phyloP scores from a whole-genome alignment of 371 early-diverging fungal genomes.

The Capniomyces stellatus region DNA sequence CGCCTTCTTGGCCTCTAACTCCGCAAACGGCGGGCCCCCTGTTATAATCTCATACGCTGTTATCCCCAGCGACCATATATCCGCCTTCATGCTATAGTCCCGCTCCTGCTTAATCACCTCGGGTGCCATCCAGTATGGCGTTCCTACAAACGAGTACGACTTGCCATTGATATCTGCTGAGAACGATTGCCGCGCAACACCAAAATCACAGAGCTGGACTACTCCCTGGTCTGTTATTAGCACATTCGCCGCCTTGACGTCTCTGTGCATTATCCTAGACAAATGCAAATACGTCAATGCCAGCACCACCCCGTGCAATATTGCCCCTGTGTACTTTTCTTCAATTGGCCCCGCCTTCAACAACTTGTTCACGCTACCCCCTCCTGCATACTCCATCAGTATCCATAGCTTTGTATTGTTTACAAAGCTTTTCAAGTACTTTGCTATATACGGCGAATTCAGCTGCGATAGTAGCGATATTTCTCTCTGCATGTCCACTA shows the following conservation, averaged over 20 bases:
- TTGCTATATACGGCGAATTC: constrained; percentile 76
- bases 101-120: constrained; percentile 73
- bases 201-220: constrained; percentile 91
- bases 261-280: constrained; percentile 86
- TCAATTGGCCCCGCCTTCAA: constrained; percentile 75
- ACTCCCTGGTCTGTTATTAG: constrained; percentile 75
- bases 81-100: constrained; percentile 60
- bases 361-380: constrained; percentile 68
- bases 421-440: constrained; percentile 80
- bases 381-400: constrained; percentile 93
- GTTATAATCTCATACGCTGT: constrained; percentile 91
- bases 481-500: constrained; percentile 88
- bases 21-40: constrained; percentile 85
- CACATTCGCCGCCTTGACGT: constrained; percentile 94
- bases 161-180: constrained; percentile 47
- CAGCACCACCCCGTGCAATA: constrained; percentile 66
- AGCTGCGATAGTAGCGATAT: constrained; percentile 74
- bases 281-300: constrained; percentile 88
- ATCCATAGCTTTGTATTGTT: constrained; percentile 90
- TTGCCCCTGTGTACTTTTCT: constrained; percentile 68
- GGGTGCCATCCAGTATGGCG: constrained; percentile 84
- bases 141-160: constrained; percentile 76
- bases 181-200: constrained; percentile 49
- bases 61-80: constrained; percentile 90
- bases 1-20: constrained; percentile 80